Conservation (phyloP, 1,139 yeast genomes). For the Candida sanyaensis region DNA sequence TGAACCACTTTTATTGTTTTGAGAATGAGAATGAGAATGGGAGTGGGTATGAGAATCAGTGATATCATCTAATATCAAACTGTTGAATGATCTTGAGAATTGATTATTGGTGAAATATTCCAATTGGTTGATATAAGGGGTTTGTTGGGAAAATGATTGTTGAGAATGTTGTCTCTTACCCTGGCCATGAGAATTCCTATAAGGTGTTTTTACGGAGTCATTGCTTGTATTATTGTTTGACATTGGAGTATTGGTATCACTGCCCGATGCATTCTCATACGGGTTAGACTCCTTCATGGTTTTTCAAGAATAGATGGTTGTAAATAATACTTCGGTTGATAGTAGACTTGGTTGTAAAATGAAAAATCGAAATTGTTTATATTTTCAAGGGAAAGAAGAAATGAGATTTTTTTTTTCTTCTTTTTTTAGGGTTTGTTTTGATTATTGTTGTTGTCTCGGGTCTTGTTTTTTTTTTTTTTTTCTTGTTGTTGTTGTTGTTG, state of each 20-base stretch:
- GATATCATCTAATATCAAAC: conserved; percentile 43
- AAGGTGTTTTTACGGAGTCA: conserved; percentile 5
- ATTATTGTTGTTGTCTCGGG: background rate
- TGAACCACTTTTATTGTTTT: background rate
- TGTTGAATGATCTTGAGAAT: conserved; percentile 47
- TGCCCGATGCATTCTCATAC: conserved; percentile 3
- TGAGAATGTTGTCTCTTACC: conserved; percentile 1
- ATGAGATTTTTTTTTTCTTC: background rate
- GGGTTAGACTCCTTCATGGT: conserved; percentile 5
- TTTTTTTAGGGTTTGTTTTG: background rate
- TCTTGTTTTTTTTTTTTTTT: background rate
- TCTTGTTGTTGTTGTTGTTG: background rate
- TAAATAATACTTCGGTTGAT: background rate
- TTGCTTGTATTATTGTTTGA: conserved; percentile 1
- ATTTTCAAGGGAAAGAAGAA: background rate
- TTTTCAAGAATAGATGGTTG: background rate
- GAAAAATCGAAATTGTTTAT: conserved; percentile 4
- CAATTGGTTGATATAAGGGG: conserved; percentile 19
- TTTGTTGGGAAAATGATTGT: conserved; percentile 8
- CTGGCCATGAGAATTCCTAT: conserved; percentile 1
- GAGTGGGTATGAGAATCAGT: background rate
- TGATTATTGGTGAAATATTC: conserved; percentile 44
- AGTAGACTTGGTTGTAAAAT: conserved; percentile 5
- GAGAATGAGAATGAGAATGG: background rate
- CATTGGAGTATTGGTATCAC: conserved; percentile 2